Conservation (phyloP, 805 yeast genomes). For the Ascoidea tarda region DNA sequence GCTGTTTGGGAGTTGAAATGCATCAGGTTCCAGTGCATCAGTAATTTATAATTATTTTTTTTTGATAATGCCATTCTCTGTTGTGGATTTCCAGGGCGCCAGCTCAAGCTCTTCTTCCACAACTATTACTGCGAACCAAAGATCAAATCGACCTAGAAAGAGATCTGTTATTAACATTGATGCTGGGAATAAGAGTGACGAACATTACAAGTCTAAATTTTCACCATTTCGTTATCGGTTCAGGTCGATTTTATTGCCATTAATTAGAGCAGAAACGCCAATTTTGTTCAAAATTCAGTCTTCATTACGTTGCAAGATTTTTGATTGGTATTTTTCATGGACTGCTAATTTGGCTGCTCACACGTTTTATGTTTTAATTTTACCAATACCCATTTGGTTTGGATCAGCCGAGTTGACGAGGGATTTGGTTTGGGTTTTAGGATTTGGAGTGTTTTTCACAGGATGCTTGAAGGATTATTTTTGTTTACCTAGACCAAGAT, state of each 20-base stretch:
- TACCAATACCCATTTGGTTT: conserved; percentile 78
- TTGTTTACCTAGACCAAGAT: conserved; percentile 83
- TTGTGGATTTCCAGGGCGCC: too few relatives aligned
- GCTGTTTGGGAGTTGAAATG: too few relatives aligned
- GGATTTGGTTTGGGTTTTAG: conserved; percentile 57
- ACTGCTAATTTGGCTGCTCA: conserved; percentile 87
- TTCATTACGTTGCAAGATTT: conserved; percentile 26
- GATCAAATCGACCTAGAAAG: too few relatives aligned
- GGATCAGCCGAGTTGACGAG: conserved; percentile 46
- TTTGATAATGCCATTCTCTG: too few relatives aligned
- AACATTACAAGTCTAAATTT: conserved; percentile 49
- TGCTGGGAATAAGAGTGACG: conserved; percentile 60
- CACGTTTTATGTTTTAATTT: conserved; percentile 80
- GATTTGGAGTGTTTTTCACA: conserved; percentile 42
- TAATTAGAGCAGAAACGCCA: conserved; percentile 52
- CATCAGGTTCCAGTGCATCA: too few relatives aligned
- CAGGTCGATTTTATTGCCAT: conserved; percentile 39
- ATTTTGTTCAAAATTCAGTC: conserved; percentile 43
- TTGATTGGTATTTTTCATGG: conserved; percentile 72
- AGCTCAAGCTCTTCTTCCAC: too few relatives aligned
- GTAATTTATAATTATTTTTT: too few relatives aligned
- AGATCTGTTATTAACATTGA: conserved; percentile 22
- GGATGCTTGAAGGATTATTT: conserved; percentile 74
- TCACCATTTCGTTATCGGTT: conserved; percentile 37
- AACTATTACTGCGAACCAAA: too few relatives aligned